Percentiles rank a stretch among this genome's conserved stretches.
phyloP scores from a whole-genome alignment of 164 flowering plant species.

The Stephania japonica region DNA sequence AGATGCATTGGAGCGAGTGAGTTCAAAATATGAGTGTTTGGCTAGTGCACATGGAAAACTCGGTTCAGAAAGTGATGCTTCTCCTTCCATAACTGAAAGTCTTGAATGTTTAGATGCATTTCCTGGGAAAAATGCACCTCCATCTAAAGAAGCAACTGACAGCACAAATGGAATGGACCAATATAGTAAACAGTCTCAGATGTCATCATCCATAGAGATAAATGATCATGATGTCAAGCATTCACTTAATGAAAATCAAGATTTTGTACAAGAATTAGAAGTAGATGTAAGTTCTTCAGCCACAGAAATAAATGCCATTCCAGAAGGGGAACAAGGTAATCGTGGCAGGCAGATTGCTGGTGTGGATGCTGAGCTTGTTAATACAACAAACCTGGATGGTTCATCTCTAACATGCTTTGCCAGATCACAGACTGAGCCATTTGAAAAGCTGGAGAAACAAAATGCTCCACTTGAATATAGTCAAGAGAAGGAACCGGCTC shows the following conservation, averaged over 20 bases:
- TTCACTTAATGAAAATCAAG: slow-evolving; percentile 15
- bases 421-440: slow-evolving; percentile 14
- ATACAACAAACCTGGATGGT: slow-evolving; percentile 7
- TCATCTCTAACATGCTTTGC: slow-evolving; percentile 11
- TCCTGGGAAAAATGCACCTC: slow-evolving; percentile 12
- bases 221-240: slow-evolving; percentile 17
- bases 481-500: slow-evolving; percentile 12
- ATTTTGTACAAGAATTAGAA: slow-evolving; percentile 22
- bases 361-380: slow-evolving; percentile 17
- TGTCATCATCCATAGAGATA: slow-evolving; percentile 14
- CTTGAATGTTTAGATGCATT: slow-evolving; percentile 15
- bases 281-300: slow-evolving; percentile 17
- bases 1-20: slow-evolving; percentile 18
- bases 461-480: slow-evolving; percentile 5
- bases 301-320: slow-evolving; percentile 13
- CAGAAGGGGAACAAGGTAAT: slow-evolving; percentile 19
- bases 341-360: slow-evolving; percentile 6
- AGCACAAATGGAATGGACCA: slow-evolving; percentile 18
- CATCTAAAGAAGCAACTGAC: slow-evolving; percentile 18
- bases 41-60: slow-evolving; percentile 13
- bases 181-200: slow-evolving; percentile 15
- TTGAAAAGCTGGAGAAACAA: slow-evolving; percentile 11
- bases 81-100: slow-evolving; percentile 22
- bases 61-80: slow-evolving; percentile 15
- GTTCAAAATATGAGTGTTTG: slow-evolving; percentile 19